A percentile compares a stretch with the other conserved stretches of the same genome.
phyloP scores from a whole-genome alignment of 441 rosid genomes.

The Corymbia calophylla region DNA sequence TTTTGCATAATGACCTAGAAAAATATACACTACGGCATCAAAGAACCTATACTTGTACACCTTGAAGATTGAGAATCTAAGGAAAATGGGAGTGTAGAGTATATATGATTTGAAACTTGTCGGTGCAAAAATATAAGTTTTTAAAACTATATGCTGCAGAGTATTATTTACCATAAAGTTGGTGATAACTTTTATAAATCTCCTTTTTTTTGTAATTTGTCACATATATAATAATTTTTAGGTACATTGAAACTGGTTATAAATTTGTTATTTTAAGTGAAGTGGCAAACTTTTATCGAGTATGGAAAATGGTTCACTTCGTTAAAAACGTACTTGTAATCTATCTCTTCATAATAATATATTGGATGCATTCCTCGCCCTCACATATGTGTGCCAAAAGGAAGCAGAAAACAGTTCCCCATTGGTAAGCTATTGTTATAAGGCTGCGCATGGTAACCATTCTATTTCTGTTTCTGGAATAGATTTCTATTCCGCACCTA shows the following conservation, averaged over 20 bases:
- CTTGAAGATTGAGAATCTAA: neutral
- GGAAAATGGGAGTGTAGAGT: neutral
- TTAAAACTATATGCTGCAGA: neutral
- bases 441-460: no score
- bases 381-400: neutral
- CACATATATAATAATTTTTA: neutral
- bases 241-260: neutral
- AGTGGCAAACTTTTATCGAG: neutral
- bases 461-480: no score
- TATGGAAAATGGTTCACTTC: neutral
- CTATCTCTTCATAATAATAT: neutral
- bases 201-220: neutral
- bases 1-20: neutral
- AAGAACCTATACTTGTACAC: neutral
- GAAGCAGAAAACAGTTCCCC: neutral
- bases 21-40: neutral
- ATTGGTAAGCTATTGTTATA: neutral
- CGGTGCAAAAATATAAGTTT: neutral
- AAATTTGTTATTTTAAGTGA: neutral
- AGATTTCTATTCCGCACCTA: no score
- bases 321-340: neutral
- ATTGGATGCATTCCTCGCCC: neutral
- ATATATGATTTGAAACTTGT: neutral
- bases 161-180: neutral
- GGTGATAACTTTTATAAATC: neutral